Evolutionary conservation across 2,329 filamentous ascomycete genomes (phyloP), one percentile per base, ranked within the genome.

Genomic region (Cladosporium phlei): DNA sequence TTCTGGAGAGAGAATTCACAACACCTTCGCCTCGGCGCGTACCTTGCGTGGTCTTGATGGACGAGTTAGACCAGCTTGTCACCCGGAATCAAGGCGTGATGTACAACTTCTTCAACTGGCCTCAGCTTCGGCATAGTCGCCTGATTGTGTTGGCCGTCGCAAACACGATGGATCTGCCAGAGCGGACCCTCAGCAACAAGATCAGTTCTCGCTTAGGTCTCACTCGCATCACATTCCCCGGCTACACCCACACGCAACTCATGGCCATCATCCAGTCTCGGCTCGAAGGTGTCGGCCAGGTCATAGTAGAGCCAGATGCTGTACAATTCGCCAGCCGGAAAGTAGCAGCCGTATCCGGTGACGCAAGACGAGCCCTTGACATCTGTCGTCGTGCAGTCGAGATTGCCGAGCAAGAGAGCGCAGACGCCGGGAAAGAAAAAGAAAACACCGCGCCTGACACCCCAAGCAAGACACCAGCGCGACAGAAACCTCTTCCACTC

Each of bases 81-180:
- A 98, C 93, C 10, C 93, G 91, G 62, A 97, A 95, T 60, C 94
- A 98, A 66, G 91, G 88, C n/a, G 93, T 98, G 69, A 98, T 98
- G 93, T 98, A 98, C 72, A 98, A 98, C 67, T 98, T 98, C 68
- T 98, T 98, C 78, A 98, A 98, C 63, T 98, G 93, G 93, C 93
- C 93, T 3, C 86, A 88, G 9, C 74, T 97, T 45, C 80, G 87
- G 39, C 90, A 98, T 67, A 95, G 88, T 45, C 82, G 90, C 38
- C 76, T 98, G 34, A 96, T 98, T 65, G 94, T 98, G 5, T 80
- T 98, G 5, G 94, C 94, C 9, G 93, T 98, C 14, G 94, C 93
- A 43, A 98, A 98, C 67, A 98, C 93, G 19, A 98, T 98, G 93
- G 93, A 98, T 69, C 71, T 98, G 48, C 93, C 93, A 0, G 93